Conservation (phyloP, 345 rosid genomes). For the Ricinus communis region DNA sequence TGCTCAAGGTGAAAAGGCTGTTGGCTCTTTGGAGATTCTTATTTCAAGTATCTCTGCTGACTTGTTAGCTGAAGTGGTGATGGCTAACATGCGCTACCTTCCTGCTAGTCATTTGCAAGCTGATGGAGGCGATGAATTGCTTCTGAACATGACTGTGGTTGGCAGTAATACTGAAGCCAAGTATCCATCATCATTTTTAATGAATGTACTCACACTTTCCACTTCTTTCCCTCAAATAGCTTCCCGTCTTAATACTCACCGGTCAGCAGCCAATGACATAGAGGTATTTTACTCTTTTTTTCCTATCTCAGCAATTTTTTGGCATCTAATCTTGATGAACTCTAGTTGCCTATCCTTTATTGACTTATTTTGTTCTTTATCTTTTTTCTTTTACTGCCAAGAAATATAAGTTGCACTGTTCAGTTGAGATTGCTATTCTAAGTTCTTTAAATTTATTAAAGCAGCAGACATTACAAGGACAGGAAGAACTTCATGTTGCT, state of each 20-base stretch:
- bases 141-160: constrained; percentile 58
- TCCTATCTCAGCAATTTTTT: not conserved
- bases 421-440: not conserved
- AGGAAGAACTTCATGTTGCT: constrained; percentile 44
- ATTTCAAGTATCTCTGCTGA: constrained; percentile 91
- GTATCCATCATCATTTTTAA: constrained; percentile 71
- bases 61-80: constrained; percentile 94
- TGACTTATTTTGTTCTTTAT: not conserved
- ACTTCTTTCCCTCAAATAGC: constrained; percentile 75
- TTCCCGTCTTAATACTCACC: constrained; percentile 42
- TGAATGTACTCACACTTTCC: constrained; percentile 74
- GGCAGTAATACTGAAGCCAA: constrained; percentile 65
- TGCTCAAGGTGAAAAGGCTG: constrained; percentile 95
- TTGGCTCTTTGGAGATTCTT: constrained; percentile 80
- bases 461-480: constrained; percentile 42
- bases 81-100: constrained; percentile 88
- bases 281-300: constrained; percentile 27
- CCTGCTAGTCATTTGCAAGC: constrained; percentile 43
- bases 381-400: not conserved
- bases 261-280: constrained; percentile 37
- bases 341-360: not conserved
- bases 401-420: not conserved
- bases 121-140: constrained; percentile 58
- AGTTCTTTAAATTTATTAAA: constrained; percentile 23
- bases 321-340: not conserved